phyloP scores from a whole-genome alignment of 1,284 basidiomycete species.

The Coniferiporia sulphurascens region DNA sequence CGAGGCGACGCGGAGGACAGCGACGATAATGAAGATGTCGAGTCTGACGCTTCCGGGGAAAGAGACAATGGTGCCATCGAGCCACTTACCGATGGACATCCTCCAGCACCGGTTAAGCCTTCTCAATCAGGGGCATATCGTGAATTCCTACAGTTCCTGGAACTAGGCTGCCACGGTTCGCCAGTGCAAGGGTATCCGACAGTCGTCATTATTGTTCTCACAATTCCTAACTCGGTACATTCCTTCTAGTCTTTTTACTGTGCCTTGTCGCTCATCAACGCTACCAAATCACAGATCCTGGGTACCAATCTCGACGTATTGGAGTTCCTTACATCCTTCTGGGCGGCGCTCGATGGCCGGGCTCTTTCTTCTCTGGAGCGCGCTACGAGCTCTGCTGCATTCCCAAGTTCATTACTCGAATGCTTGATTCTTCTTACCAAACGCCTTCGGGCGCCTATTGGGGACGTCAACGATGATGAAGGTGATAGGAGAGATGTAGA shows the following conservation, averaged over 20 bases:
- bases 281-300: conserved; percentile 8
- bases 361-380: conserved; percentile 54
- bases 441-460: conserved; percentile 29
- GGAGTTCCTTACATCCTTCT: conserved; percentile 69
- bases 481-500: conserved; percentile 15
- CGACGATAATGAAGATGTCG: conserved; percentile 20
- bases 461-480: conserved; percentile 17
- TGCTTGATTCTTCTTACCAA: conserved; percentile 56
- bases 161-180: conserved; percentile 70
- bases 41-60: conserved; percentile 1
- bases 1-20: conserved; percentile 21
- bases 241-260: neutral
- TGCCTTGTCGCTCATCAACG: neutral
- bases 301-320: conserved; percentile 25
- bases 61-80: conserved; percentile 27
- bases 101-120: conserved; percentile 11
- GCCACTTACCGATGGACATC: conserved; percentile 29
- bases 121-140: conserved; percentile 46
- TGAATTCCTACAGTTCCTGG: conserved; percentile 73
- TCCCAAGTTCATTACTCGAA: conserved; percentile 66
- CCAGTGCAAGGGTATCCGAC: conserved; percentile 74
- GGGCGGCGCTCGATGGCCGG: conserved; percentile 68
- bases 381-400: conserved; percentile 49
- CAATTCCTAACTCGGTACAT: conserved; percentile 61
- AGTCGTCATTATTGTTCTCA: conserved; percentile 73